Evolutionary conservation across 768 basidiomycete genomes (phyloP).

Genomic region (Lepiota venenata): DNA sequence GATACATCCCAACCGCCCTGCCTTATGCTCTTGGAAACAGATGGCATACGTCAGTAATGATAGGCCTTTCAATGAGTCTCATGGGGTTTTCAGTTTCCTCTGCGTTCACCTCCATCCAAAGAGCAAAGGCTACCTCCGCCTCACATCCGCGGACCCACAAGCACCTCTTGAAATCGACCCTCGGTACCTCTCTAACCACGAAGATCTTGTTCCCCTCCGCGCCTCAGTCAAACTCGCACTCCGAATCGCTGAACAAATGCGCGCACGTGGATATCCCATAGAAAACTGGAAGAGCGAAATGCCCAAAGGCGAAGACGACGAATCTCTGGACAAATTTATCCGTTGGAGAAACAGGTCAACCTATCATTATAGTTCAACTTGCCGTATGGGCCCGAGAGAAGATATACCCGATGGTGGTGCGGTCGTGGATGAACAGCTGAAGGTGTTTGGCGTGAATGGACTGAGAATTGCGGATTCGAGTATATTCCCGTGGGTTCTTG

Average conservation of each 20-base stretch:
- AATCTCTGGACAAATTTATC: constrained; percentile 33
- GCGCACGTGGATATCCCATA: constrained; percentile 26
- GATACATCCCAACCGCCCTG: neutral
- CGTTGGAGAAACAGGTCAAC: constrained; percentile 38
- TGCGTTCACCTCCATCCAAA: constrained; percentile 27
- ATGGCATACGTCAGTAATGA: constrained; percentile 6
- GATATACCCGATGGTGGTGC: constrained; percentile 29
- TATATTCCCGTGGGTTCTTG: constrained; percentile 37
- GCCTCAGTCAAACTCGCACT: constrained; percentile 37
- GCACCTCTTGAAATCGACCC: constrained; percentile 42
- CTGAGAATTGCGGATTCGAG: constrained; percentile 48
- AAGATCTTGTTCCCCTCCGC: constrained; percentile 40
- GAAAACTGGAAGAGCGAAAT: constrained; percentile 35
- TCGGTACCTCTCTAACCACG: constrained; percentile 38
- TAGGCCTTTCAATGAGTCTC: constrained; percentile 9
- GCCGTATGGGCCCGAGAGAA: constrained; percentile 41
- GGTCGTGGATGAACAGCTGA: constrained; percentile 34
- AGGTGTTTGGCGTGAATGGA: constrained; percentile 39
- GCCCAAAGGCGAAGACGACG: constrained; percentile 37
- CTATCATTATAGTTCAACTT: constrained; percentile 45
- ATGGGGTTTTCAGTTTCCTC: constrained; percentile 23
- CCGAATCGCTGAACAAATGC: constrained; percentile 36
- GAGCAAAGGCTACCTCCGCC: constrained; percentile 35
- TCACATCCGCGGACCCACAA: constrained; percentile 40
- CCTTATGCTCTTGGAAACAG: neutral